These are phyloP conservation scores for Cladosporium halotolerans DNA, from an alignment of 2,329 filamentous ascomycete species.

Conservation along the genomic window DNA sequence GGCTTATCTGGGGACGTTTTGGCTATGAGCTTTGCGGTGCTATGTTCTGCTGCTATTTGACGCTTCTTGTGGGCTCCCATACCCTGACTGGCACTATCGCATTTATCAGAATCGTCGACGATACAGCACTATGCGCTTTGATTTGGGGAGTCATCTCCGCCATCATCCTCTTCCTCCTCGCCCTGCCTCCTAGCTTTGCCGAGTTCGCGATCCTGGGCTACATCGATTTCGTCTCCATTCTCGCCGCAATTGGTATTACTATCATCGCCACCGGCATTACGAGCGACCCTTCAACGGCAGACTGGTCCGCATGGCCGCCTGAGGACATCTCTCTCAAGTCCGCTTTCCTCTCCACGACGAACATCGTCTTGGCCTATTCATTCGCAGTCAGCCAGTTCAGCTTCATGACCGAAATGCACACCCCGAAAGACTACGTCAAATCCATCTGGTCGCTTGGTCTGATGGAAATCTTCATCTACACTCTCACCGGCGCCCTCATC, in stretches of 20 bases:
- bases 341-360: slow-evolving; percentile 59
- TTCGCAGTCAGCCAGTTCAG: slow-evolving; percentile 57
- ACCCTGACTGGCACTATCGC: slow-evolving; percentile 42
- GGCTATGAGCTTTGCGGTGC: slow-evolving; percentile 38
- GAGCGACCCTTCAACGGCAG: slow-evolving; percentile 22
- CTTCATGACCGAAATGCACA: slow-evolving; percentile 61
- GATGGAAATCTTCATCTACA: slow-evolving; percentile 59
- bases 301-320: slow-evolving; percentile 32
- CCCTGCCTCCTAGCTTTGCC: slow-evolving; percentile 31
- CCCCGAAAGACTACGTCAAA: slow-evolving; percentile 58
- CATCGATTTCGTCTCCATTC: slow-evolving; percentile 33
- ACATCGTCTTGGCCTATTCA: slow-evolving; percentile 63
- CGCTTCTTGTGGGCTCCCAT: slow-evolving; percentile 40
- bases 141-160: slow-evolving; percentile 40
- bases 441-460: slow-evolving; percentile 53
- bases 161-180: slow-evolving; percentile 32
- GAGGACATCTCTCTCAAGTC: slow-evolving; percentile 40
- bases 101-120: slow-evolving; percentile 36
- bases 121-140: slow-evolving; percentile 34
- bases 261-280: slow-evolving; percentile 31
- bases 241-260: slow-evolving; percentile 30
- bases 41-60: slow-evolving; percentile 39
- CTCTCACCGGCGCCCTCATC: slow-evolving; percentile 60
- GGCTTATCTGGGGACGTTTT: slow-evolving; percentile 36
- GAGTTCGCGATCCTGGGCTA: slow-evolving; percentile 32